Evolutionary conservation across 805 yeast genomes (phyloP), one percentile per base, ranked within the genome.

Genomic region (Novakomyces olei): DNA sequence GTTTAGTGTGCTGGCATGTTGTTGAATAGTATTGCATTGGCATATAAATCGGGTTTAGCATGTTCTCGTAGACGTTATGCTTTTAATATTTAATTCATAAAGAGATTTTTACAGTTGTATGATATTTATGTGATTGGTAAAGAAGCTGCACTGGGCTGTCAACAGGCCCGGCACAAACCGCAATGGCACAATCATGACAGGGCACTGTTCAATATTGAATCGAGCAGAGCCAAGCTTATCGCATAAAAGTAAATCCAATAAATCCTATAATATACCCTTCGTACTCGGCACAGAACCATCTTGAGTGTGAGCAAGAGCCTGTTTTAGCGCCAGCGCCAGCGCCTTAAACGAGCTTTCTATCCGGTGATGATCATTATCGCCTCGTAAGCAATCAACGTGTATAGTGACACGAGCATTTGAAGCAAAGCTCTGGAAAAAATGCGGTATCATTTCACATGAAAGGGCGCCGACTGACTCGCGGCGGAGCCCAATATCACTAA

Each of bases 321-420:
- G 92, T 43, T 69, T 73, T 32, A 88, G 61, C 3, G 98, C 98
- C 15, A 88, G 61, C 0, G 98, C 98, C 41, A 85, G 58, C 0
- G 96, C 94, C 57, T 88, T 88, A 58, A 88, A 88, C 0, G 98
- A 96, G 50, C 80, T 67, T 54, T 88, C 98, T 27, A 93, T 78
- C 40, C 94, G 62, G 56, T 88, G 98, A 53, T 88, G 98, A 53
- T 88, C 98, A 53, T 88, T 88, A 51, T 67, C 68, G 1, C 98
- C 98, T 42, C 95, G 63, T 36, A 88, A 49, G 51, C 93, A 79
- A 54, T 88, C 98, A 23, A 88, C 93, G 48, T 88, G 98, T 47
- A 88, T 48, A 1, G 98, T 88, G 34, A 88, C 65, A 38, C 75
- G 74, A 1, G 95, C 93, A 26, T 77, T 78, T 45, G 76, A 79